Percentiles rank a stretch among this genome's conserved stretches.
Evolutionary conservation across 768 basidiomycete genomes (phyloP).

Genomic region (Suillus occidentalis): DNA sequence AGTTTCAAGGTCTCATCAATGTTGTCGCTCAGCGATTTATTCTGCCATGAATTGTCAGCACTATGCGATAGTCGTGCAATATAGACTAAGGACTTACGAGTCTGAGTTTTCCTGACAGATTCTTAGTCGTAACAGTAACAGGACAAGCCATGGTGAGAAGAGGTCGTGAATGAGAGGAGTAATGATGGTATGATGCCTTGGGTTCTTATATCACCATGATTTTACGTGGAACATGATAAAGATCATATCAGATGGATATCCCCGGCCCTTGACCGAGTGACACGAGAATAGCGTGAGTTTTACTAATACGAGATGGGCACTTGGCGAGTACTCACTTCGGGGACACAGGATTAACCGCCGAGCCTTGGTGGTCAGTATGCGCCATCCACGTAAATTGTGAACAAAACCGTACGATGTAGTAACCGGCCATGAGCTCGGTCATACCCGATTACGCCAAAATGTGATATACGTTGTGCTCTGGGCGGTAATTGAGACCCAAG

Average conservation of each 20-base stretch:
- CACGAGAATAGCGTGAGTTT: background rate
- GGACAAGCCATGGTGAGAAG: slow-evolving; percentile 3
- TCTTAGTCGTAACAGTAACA: background rate
- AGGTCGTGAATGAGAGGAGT: background rate
- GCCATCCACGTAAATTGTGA: background rate
- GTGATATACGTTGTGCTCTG: background rate
- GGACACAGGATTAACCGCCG: background rate
- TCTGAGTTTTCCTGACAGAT: background rate
- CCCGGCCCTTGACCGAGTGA: background rate
- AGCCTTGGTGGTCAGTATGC: background rate
- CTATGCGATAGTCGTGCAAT: background rate
- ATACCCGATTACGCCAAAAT: background rate
- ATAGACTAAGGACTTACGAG: background rate
- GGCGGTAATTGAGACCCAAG: background rate
- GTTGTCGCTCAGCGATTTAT: slow-evolving; percentile 57
- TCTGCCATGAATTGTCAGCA: slow-evolving; percentile 36
- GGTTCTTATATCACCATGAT: background rate
- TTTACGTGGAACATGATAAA: background rate
- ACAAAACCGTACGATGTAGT: background rate
- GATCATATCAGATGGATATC: background rate
- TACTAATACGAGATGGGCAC: background rate
- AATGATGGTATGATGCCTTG: background rate
- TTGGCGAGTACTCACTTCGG: background rate
- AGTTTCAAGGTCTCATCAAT: slow-evolving; percentile 58
- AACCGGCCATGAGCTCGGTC: background rate